Conservation (phyloP, 805 yeast species). For the Candida hungchunana region DNA sequence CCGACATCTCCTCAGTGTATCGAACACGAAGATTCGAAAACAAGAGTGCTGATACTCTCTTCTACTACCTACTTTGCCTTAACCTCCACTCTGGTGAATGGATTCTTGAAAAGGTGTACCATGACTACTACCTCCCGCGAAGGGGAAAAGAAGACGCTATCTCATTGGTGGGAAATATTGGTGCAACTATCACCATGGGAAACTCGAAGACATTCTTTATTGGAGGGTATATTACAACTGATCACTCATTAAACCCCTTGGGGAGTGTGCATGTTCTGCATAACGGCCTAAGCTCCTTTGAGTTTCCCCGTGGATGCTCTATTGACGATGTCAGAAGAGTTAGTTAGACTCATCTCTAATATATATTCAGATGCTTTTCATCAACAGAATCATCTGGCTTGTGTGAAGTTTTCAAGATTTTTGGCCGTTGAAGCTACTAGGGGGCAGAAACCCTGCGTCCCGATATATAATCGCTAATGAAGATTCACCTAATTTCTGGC, state of each 20-base stretch:
- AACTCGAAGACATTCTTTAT: slow-evolving; percentile 10
- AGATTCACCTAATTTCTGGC: no score
- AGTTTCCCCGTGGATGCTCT: slow-evolving; percentile 8
- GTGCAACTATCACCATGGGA: slow-evolving; percentile 4
- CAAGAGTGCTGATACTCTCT: neutral
- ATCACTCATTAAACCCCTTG: neutral
- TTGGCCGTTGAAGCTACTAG: no score
- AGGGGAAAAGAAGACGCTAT: slow-evolving; percentile 2
- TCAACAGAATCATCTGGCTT: no score
- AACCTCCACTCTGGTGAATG: slow-evolving; percentile 2
- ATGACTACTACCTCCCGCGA: slow-evolving; percentile 4
- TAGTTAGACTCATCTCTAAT: no score
- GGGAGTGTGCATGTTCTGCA: slow-evolving; percentile 5
- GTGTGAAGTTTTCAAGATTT: no score
- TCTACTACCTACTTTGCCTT: slow-evolving; percentile 2
- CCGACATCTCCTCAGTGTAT: slow-evolving; percentile 16
- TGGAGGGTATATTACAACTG: slow-evolving; percentile 8
- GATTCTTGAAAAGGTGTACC: slow-evolving; percentile 8
- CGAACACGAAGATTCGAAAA: neutral
- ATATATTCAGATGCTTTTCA: no score
- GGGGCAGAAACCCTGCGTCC: no score
- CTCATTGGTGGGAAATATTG: slow-evolving; percentile 3
- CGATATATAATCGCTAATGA: no score
- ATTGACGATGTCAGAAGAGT: neutral
- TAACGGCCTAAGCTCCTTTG: slow-evolving; percentile 5